Percentiles rank a stretch among this genome's conserved stretches.
Evolutionary conservation across 2,329 filamentous ascomycete genomes (phyloP).

Genomic region (Fusarium foetens): DNA sequence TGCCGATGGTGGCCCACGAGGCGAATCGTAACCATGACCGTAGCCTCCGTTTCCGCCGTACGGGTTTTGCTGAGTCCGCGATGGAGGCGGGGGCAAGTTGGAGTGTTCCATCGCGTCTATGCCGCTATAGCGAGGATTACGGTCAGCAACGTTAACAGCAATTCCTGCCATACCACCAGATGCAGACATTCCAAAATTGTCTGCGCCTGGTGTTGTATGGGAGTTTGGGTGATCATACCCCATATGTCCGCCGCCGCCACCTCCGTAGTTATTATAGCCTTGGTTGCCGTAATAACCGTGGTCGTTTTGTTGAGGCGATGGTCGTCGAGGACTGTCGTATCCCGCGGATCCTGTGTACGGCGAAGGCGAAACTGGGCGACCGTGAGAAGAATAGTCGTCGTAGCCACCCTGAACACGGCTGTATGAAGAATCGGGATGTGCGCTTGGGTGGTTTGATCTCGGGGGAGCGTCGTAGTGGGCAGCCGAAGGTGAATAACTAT

Average conservation of each 20-base stretch:
- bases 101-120: constrained; percentile 66
- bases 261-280: constrained; percentile 31
- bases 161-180: constrained; percentile 75
- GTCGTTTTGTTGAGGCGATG: constrained; percentile 35
- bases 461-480: constrained; percentile 45
- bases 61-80: constrained; percentile 45
- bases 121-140: constrained; percentile 72
- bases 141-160: constrained; percentile 72
- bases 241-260: constrained; percentile 38
- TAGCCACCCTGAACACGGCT: constrained; percentile 31
- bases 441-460: constrained; percentile 35
- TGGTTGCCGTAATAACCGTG: constrained; percentile 32
- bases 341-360: constrained; percentile 34
- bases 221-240: constrained; percentile 40
- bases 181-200: constrained; percentile 72
- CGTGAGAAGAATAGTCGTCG: constrained; percentile 33
- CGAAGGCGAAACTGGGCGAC: constrained; percentile 30
- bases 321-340: constrained; percentile 39
- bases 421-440: constrained; percentile 43
- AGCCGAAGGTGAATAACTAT: constrained; percentile 36
- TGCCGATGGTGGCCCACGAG: constrained; percentile 21
- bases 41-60: constrained; percentile 41
- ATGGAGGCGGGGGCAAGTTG: constrained; percentile 53
- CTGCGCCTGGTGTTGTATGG: constrained; percentile 66
- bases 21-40: constrained; percentile 42